Evolutionary conservation across 768 basidiomycete genomes (phyloP).

Genomic region (Filobasidium wieringae): DNA sequence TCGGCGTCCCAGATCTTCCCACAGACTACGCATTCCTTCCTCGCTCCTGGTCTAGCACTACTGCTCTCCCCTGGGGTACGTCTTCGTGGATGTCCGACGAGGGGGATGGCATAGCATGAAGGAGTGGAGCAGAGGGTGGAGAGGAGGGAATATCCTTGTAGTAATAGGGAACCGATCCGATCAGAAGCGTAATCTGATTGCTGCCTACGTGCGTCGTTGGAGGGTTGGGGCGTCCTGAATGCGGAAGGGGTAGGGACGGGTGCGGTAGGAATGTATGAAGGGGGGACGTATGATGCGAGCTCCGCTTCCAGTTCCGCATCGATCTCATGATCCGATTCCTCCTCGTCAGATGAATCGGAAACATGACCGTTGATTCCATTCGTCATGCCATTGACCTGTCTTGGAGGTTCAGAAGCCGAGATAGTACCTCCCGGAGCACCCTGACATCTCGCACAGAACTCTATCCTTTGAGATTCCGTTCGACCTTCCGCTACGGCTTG

Average conservation of each 20-base stretch:
- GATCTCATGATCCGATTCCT: not conserved
- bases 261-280: not conserved
- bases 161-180: slow-evolving; percentile 23
- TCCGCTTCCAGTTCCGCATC: not conserved
- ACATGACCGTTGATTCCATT: slow-evolving; percentile 8
- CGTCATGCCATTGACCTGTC: not conserved
- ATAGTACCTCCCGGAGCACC: slow-evolving; percentile 20
- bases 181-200: slow-evolving; percentile 20
- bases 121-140: slow-evolving; percentile 25
- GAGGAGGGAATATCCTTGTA: slow-evolving; percentile 32
- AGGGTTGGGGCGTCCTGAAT: not conserved
- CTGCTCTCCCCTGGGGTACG: not conserved
- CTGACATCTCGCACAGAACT: slow-evolving; percentile 37
- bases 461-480: slow-evolving; percentile 18
- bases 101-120: slow-evolving; percentile 29
- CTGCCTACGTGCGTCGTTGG: not conserved
- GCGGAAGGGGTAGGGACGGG: not conserved
- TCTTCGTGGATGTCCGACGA: slow-evolving; percentile 32
- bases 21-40: slow-evolving; percentile 30
- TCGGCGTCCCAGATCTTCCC: slow-evolving; percentile 20
- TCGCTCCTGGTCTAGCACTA: slow-evolving; percentile 15
- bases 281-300: not conserved
- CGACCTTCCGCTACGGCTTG: slow-evolving; percentile 19
- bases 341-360: not conserved
- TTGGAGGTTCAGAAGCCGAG: not conserved